Evolutionary conservation across 164 flowering plant genomes (phyloP), one percentile per base, ranked within the genome.

Genomic region (Macadamia tetraphylla): DNA sequence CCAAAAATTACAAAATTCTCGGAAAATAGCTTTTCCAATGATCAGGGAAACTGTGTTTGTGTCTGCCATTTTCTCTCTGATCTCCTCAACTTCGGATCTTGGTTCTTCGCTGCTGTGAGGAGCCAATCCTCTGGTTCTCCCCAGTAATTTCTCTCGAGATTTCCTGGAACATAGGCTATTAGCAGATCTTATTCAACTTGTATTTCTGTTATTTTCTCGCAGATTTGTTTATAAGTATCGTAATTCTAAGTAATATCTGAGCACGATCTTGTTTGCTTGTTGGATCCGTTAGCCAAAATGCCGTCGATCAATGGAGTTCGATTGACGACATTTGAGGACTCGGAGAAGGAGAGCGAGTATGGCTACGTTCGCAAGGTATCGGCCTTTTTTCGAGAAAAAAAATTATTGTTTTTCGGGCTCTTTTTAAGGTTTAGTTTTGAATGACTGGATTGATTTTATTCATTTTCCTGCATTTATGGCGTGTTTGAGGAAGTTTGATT

Each of bases 331-430:
- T 92, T 92, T 63, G 98, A 94, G 76, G 98, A 94, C 63, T 69
- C 87, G n/a, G 97, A 94, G 86, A 92, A 87, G 87, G 98, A 94
- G 80, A 92, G 97, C 85, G 98, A 94, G 84, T 94, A 85, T 57
- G 97, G 97, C 6, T 91, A 91, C 67, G 92, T 91, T 60, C 94
- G 97, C 32, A 91, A 91, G 97, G 97, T 91, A 73, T 42, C 29
- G 10, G 49, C 5, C 23, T 60, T 32, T 44, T 40, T 55, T 53
- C 46, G n/a, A 13, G 3, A 35, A 35, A 35, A 35, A 35, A 8
- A 57, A n/a, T 49, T 46, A 44, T 31, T 56, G 29, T 51, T 51
- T 12, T 53, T 53, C 13, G 13, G 15, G 57, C 2, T 17, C n/a
- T 49, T 44, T 14, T 1, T 29, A 46, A 48, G 63, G 29, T 64